Base-by-base conservation (phyloP, 768 basidiomycete species). In the Hygrophorus pudorinus region DNA sequence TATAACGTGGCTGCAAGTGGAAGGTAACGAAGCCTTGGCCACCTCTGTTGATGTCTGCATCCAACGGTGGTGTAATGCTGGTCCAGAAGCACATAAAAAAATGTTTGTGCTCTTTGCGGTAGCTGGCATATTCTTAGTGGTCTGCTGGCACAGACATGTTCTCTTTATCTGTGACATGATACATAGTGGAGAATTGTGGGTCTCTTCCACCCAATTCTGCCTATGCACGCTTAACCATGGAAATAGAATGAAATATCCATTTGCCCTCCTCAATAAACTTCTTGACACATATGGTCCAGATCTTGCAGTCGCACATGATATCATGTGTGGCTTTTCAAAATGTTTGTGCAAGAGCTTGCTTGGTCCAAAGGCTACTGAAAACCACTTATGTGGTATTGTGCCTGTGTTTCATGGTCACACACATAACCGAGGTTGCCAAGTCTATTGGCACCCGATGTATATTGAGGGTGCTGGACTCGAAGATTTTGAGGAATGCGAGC, bases 111-210 rank as follows among this genome's bases (percentile, higher is more conserved):
- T 65, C 10, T 71, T 65, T 41, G 47, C 59, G 0, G 63, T 67
- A 52, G 57, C 62, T 0, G 65, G 70, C 0, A 51, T 67, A 7
- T 71, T 72, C 46, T 55, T 61, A 0, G 42, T 46, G 44, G 55
- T 56, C 5, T 68, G 67, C 46, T 47, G 53, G 1, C 65, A 68
- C 54, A 59, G 62, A 1, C 50, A 62, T 1, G 46, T 61, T n/a
- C 47, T 63, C 0, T 52, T 53, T 38, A 35, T 64, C 0, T 45
- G 45, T 1, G 65, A 68, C 41, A 64, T 67, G 62, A 38, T 66
- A 4, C 29, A 35, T 3, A 64, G 61, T 37, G 61, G 65, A 2
- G 61, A 68, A 44, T 44, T 66, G 65, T 67, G 50, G 42, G 65
- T 59, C 14, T 16, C 27, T 12, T 38, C 21, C 44, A 36, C 33